Evolutionary conservation across 192 early-diverging fungal genomes (phyloP).

Genomic region (Gryganskiella cystojenkinii): DNA sequence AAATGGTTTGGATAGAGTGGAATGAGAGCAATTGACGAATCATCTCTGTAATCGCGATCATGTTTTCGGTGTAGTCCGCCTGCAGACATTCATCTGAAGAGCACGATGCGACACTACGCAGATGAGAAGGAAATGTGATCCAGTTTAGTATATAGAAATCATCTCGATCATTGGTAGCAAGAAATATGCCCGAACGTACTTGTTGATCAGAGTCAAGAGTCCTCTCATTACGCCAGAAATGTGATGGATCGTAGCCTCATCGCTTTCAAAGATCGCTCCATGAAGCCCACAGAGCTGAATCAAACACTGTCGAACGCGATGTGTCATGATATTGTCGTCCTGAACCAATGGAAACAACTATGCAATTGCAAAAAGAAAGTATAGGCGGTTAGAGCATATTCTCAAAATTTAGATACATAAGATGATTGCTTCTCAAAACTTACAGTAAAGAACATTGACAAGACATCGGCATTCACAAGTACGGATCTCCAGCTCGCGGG

Average conservation of each 20-base stretch:
- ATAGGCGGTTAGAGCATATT: constrained; percentile 2
- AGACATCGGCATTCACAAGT: constrained; percentile 65
- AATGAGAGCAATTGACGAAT: constrained; percentile 65
- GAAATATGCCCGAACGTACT: too few relatives aligned
- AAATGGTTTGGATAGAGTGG: constrained; percentile 59
- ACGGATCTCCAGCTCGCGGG: constrained; percentile 64
- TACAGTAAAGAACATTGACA: constrained; percentile 75
- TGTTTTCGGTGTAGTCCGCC: constrained; percentile 47
- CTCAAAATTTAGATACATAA: not conserved
- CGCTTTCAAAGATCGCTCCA: constrained; percentile 62
- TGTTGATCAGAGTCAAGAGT: constrained; percentile 61
- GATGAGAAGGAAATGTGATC: not conserved
- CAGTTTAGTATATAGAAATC: too few relatives aligned
- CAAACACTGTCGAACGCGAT: constrained; percentile 68
- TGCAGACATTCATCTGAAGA: constrained; percentile 50
- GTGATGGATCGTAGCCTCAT: constrained; percentile 60
- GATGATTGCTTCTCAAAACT: not conserved
- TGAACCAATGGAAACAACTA: constrained; percentile 61
- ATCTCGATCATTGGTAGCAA: too few relatives aligned
- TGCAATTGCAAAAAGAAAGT: not conserved
- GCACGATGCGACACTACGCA: constrained; percentile 32
- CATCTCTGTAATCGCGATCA: constrained; percentile 60
- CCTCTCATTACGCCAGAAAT: constrained; percentile 64
- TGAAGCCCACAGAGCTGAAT: constrained; percentile 71
- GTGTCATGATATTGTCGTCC: constrained; percentile 57